A percentile compares a stretch with the other conserved stretches of the same genome.
Conservation (phyloP, 768 basidiomycete species). For the Cystofilobasidium macerans region DNA sequence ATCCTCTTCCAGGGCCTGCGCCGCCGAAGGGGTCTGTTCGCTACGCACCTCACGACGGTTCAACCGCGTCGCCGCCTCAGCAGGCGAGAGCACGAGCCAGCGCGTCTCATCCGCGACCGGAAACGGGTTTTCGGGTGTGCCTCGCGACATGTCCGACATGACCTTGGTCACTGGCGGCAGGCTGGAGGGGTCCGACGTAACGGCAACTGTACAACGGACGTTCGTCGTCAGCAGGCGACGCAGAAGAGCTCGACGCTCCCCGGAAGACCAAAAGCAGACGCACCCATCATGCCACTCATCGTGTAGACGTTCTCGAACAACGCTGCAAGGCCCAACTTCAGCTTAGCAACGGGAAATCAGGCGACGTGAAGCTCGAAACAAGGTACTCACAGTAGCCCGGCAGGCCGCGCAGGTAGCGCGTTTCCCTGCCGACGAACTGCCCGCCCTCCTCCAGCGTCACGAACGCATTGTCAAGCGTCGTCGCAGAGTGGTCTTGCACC, state of each 20-base stretch:
- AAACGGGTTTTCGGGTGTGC: slow-evolving; percentile 16
- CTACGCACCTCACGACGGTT: slow-evolving; percentile 2
- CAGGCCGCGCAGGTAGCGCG: slow-evolving; percentile 19
- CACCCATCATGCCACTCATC: slow-evolving; percentile 15
- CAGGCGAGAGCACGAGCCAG: slow-evolving; percentile 23
- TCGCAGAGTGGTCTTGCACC: neutral
- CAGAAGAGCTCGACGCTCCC: neutral
- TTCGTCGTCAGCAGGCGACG: neutral
- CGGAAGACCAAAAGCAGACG: neutral
- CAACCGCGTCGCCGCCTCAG: slow-evolving; percentile 3
- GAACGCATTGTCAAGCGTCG: slow-evolving; percentile 20
- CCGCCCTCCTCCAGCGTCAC: slow-evolving; percentile 6
- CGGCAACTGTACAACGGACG: slow-evolving; percentile 5
- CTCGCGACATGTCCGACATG: slow-evolving; percentile 24
- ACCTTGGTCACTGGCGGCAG: slow-evolving; percentile 17
- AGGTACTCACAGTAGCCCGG: slow-evolving; percentile 21
- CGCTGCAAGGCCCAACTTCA: neutral
- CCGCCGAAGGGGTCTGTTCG: no score
- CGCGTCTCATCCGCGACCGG: slow-evolving; percentile 23
- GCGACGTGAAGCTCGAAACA: neutral
- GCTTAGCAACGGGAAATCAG: neutral
- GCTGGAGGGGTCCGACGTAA: slow-evolving; percentile 15
- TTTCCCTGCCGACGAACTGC: slow-evolving; percentile 20
- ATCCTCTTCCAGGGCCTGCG: neutral
- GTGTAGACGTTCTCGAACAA: slow-evolving; percentile 26